Conservation (phyloP, 345 rosid species). For the Hevea brasiliensis region DNA sequence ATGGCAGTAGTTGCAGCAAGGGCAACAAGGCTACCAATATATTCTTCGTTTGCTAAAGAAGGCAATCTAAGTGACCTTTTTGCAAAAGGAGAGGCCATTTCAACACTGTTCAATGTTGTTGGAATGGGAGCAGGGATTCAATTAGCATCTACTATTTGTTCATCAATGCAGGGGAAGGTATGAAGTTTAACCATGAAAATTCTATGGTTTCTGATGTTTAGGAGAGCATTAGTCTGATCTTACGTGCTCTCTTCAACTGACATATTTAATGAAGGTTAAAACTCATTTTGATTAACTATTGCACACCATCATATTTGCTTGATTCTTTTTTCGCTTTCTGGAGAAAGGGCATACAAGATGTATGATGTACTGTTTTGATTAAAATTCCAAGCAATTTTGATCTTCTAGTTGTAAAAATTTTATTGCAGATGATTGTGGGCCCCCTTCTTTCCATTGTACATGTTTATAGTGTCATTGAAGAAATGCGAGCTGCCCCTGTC, state of each 20-base stretch:
- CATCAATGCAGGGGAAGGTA: conserved; percentile 92
- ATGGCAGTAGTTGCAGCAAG: conserved; percentile 98
- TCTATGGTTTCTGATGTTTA: neutral
- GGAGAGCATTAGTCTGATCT: neutral
- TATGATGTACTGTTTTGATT: neutral
- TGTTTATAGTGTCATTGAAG: conserved; percentile 66
- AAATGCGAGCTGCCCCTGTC: conserved; percentile 81
- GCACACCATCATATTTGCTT: neutral
- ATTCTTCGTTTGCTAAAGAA: conserved; percentile 96
- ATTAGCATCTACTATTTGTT: conserved; percentile 85
- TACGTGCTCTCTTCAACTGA: neutral
- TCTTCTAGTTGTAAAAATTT: conserved; percentile 15
- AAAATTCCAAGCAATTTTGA: neutral
- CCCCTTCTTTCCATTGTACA: conserved; percentile 72
- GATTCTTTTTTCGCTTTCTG: neutral
- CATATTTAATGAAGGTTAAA: neutral
- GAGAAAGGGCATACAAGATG: neutral
- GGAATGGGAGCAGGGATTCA: conserved; percentile 84
- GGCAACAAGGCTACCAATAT: conserved; percentile 89
- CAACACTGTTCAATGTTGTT: conserved; percentile 83
- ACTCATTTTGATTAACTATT: neutral
- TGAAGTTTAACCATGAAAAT: neutral
- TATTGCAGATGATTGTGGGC: conserved; percentile 75
- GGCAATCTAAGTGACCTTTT: conserved; percentile 96
- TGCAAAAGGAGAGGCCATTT: conserved; percentile 98